A percentile compares a stretch with the other conserved stretches of the same genome.
Conservation (phyloP, 306 rosid genomes). For the Quercus rubra region DNA sequence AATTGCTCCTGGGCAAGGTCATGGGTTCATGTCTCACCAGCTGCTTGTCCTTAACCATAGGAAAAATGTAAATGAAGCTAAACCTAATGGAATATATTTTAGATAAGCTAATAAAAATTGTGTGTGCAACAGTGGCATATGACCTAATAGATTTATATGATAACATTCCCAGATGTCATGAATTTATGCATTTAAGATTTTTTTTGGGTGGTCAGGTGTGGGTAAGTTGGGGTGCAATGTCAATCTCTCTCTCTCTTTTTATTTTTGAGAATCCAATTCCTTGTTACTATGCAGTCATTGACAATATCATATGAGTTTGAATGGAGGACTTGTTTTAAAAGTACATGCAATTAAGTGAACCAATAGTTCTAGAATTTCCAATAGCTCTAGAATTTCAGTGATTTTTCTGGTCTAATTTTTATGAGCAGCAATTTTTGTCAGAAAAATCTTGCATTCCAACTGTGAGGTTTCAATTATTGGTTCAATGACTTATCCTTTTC, state of each 20-base stretch:
- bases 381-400: not conserved
- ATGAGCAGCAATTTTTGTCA: not conserved
- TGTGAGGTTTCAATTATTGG: not conserved
- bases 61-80: no score
- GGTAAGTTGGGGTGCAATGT: not conserved
- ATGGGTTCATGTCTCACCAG: no score
- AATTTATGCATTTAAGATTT: no score
- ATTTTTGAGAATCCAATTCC: not conserved
- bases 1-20: no score
- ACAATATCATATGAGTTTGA: not conserved
- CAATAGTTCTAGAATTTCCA: not conserved
- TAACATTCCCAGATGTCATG: not conserved
- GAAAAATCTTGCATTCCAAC: conserved; percentile 4
- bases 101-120: no score
- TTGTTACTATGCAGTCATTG: not conserved
- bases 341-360: not conserved
- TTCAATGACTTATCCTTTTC: not conserved
- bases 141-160: not conserved
- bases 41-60: no score
- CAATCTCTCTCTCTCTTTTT: not conserved
- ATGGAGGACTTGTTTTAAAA: not conserved
- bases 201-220: not conserved
- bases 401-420: not conserved
- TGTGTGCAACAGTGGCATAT: not conserved
- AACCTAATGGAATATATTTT: no score